phyloP scores from a whole-genome alignment of 1,284 basidiomycete species.

The Irpex sp. region DNA sequence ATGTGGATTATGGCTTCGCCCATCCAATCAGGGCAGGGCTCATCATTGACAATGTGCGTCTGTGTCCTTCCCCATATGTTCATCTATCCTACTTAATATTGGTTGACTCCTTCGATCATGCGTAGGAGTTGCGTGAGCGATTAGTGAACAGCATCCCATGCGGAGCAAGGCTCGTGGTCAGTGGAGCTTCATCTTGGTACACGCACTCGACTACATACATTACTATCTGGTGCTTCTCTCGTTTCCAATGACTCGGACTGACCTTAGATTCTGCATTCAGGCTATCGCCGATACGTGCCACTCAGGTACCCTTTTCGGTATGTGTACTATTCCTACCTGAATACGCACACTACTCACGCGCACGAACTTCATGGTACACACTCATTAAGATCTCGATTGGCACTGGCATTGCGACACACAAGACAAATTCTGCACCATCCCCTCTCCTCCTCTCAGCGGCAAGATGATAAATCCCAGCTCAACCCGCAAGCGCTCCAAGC shows the following conservation, averaged over 20 bases:
- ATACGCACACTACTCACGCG: not conserved
- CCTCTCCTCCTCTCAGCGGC: not conserved
- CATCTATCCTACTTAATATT: not conserved
- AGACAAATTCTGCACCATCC: not conserved
- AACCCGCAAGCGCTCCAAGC: not conserved
- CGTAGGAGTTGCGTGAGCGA: conserved; percentile 3
- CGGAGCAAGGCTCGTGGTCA: conserved; percentile 1
- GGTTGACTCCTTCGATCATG: not conserved
- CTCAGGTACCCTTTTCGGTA: conserved; percentile 10
- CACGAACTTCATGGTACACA: not conserved
- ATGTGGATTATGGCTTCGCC: not conserved
- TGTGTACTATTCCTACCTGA: not conserved
- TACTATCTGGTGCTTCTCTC: no score
- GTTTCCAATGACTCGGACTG: not conserved
- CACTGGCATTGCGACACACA: not conserved
- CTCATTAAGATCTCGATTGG: not conserved
- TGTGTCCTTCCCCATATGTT: not conserved
- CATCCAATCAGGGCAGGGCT: conserved; percentile 1
- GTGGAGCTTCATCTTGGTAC: not conserved
- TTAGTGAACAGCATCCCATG: conserved; percentile 4
- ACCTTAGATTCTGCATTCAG: not conserved
- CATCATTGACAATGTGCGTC: conserved; percentile 15
- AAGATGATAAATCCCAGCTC: not conserved
- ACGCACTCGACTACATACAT: no score
- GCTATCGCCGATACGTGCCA: conserved; percentile 12